Evolutionary conservation across 148 eudicot genomes (phyloP).

Genomic region (Rhododendron simsii): DNA sequence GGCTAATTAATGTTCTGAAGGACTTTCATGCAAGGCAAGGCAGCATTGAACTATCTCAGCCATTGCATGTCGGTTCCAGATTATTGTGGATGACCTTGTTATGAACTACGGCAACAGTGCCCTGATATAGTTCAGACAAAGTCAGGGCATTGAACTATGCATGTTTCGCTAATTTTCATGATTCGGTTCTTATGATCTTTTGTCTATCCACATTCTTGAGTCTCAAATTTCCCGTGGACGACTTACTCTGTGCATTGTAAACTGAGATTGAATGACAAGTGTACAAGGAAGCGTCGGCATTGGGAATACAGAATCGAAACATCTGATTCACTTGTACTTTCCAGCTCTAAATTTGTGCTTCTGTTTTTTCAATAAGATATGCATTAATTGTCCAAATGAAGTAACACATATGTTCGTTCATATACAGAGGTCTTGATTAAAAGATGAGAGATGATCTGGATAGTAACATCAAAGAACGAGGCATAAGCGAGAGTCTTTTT

Average conservation of each 20-base stretch:
- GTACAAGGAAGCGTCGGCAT: neutral
- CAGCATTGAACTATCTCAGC: neutral
- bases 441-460: conserved; percentile 63
- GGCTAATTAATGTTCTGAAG: neutral
- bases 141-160: neutral
- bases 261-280: neutral
- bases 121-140: neutral
- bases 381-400: neutral
- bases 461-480: conserved; percentile 57
- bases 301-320: neutral
- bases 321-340: neutral
- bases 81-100: neutral
- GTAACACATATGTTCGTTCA: neutral
- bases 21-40: neutral
- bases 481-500: conserved; percentile 65
- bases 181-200: neutral
- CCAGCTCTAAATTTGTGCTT: neutral
- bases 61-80: neutral
- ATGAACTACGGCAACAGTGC: neutral
- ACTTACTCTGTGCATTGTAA: neutral
- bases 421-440: conserved; percentile 20
- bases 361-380: neutral
- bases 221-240: neutral
- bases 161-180: neutral
- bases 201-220: neutral